Evolutionary conservation across 1,139 yeast species (phyloP), one percentile per base, ranked within the genome.

Genomic region (Yamadazyma dushanensis): DNA sequence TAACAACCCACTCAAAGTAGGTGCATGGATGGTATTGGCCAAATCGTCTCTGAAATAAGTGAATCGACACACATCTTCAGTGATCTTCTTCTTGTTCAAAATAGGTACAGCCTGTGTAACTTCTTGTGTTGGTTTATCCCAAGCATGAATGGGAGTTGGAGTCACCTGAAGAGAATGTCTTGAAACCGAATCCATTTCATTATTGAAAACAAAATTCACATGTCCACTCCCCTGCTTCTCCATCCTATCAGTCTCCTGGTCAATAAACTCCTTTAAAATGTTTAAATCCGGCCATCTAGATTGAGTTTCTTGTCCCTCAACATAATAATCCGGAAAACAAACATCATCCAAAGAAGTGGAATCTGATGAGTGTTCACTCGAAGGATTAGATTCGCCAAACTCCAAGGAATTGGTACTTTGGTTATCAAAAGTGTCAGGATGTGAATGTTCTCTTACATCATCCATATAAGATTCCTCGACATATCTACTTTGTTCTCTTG

Each of bases 1-100:
- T 26, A 88, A 56, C 22, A 90, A 65, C 0, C 97, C 97, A 10
- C 95, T 82, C 23, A 92, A 80, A 3, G 85, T 82, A 1, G 96
- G 92, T 0, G 97, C 80, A 58, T 92, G 97, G 11, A 92, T 79
- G 0, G 98, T 92, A 11, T 88, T 79, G 14, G 83, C 86, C 47
- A 92, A 63, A 51, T 89, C 96, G 47, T 90, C 96, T 46, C 97
- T 71, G 59, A 92, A 92, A 54, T 90, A 92, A 0, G 97, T 88
- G 63, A 86, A 92, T 43, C 98, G 49, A 40, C 66, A 66, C n/a
- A 56, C 39, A 14, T 54, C 58, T 2, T 58, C 56, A 29, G 55
- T 61, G 9, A 43, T 30, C 22, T 47, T 67, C 26, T 30, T 38
- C 45, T 36, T 49, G 25, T 54, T 51, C 35, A 65, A 51, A 19